Base-by-base conservation (phyloP, 116 monocot genomes). In the Papilionanthe hybrid region DNA sequence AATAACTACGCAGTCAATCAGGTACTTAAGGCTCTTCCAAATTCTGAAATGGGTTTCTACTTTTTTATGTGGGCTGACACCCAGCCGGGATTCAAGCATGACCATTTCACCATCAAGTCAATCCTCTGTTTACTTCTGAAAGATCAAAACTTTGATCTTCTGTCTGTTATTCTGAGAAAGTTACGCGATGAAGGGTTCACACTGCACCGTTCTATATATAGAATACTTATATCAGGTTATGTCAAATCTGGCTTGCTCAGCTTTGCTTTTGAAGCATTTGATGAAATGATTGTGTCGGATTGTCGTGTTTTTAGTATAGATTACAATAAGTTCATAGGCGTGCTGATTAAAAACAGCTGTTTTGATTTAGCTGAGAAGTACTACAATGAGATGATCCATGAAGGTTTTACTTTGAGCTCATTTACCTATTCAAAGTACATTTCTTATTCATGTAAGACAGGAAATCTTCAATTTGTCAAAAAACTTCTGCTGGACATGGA, bases 351-450 rank as follows among this genome's bases (percentile, higher is more conserved):
- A 20, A 75, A 91, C 20, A 63, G 68, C 41, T 90, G 86, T 79
- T 85, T 92, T 85, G 92, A 88, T 77, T 82, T 92, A 77, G 91
- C 89, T 30, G 83, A 86, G 74, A 75, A 84, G 18, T 94, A 92
- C 76, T 94, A 97, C 69, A 79, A 83, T 75, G 78, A 63, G 58
- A 89, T 94, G 89, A 76, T 74, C 10, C 72, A 15, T 48, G 53
- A 85, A 69, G 97, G 94, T 45, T 91, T 89, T 74, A 85, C 84
- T 32, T 87, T 97, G 85, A 92, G 83, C 48, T 78, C 89, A 37
- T 94, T 97, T 63, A 94, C 92, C 23, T 94, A 92, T 76, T 97
- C 97, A 25, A 91, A 86, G 72, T 94, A 88, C 88, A 92, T 97
- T 76, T 92, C 80, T 65, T 83, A 55, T 27, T 85, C 88, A 72